Evolutionary conservation across 495 filamentous ascomycete species (phyloP).

Genomic region (Hypoxylon fuscum): DNA sequence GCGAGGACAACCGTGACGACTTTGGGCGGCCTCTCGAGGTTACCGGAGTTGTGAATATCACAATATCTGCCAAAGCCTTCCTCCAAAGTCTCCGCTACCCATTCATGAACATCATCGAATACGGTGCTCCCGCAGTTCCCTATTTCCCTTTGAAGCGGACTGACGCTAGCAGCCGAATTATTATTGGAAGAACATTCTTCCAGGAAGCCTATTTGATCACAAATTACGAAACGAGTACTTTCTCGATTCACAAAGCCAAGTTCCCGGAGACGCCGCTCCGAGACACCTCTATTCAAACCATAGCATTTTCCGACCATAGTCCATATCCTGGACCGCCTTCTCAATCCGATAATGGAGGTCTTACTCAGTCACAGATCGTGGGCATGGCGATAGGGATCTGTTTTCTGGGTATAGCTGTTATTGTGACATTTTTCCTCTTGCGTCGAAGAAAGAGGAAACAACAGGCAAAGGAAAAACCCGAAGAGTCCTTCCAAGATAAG

Average conservation of each 20-base stretch:
- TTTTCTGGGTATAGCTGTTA: constrained; percentile 52
- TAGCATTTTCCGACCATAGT: constrained; percentile 56
- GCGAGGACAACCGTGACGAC: constrained; percentile 55
- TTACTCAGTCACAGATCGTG: constrained; percentile 54
- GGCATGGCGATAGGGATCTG: constrained; percentile 56
- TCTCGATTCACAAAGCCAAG: constrained; percentile 66
- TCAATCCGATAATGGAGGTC: constrained; percentile 34
- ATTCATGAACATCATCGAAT: constrained; percentile 57
- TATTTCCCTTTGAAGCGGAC: constrained; percentile 71
- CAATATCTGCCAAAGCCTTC: constrained; percentile 70
- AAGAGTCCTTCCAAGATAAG: constrained; percentile 39
- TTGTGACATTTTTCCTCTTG: constrained; percentile 46
- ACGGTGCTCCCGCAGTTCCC: constrained; percentile 52
- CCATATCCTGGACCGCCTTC: constrained; percentile 50
- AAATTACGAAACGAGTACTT: constrained; percentile 69
- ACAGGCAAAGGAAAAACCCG: constrained; percentile 5
- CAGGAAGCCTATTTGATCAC: constrained; percentile 75
- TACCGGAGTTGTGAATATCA: constrained; percentile 65
- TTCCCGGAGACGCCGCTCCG: constrained; percentile 56
- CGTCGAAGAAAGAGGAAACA: constrained; percentile 40
- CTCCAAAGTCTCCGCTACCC: constrained; percentile 67
- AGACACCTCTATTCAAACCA: constrained; percentile 59
- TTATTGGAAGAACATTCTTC: constrained; percentile 74
- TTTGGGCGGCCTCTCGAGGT: constrained; percentile 53
- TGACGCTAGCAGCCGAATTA: constrained; percentile 61